A percentile compares a stretch with the other conserved stretches of the same genome.
These are phyloP conservation scores for Aulographum hederae DNA, from an alignment of 2,329 filamentous ascomycete species.

Conservation along the genomic window DNA sequence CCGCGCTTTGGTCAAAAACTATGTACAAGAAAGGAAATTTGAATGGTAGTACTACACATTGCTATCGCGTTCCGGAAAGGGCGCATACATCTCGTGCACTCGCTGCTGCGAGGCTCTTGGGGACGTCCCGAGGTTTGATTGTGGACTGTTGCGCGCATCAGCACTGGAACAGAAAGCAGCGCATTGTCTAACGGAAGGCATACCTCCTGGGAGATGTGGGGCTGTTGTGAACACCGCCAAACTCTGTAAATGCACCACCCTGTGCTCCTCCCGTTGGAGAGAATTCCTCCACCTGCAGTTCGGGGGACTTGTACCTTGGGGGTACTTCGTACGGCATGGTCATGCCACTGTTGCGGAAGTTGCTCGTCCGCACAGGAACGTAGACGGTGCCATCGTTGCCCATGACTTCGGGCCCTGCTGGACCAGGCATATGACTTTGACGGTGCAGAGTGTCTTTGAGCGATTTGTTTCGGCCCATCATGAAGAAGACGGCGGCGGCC, in stretches of 20 bases:
- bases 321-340: too few species aligned
- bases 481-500: conserved; percentile 29
- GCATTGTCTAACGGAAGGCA: too few species aligned
- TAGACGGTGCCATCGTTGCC: neutral
- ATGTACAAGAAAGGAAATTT: too few species aligned
- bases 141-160: too few species aligned
- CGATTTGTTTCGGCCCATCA: neutral
- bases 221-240: neutral
- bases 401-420: neutral
- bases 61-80: neutral
- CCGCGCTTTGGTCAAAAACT: too few species aligned
- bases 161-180: too few species aligned
- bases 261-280: too few species aligned
- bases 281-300: too few species aligned
- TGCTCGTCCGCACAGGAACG: neutral
- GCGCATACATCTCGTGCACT: conserved; percentile 4
- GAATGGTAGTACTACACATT: too few species aligned
- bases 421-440: neutral
- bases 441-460: neutral
- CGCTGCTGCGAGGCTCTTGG: neutral
- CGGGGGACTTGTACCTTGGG: too few species aligned
- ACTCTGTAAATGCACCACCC: neutral
- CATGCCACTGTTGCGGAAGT: neutral
- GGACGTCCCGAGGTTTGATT: too few species aligned
- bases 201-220: too few species aligned